phyloP scores from a whole-genome alignment of 1,284 basidiomycete species.

The Cystobasidium pallidum region DNA sequence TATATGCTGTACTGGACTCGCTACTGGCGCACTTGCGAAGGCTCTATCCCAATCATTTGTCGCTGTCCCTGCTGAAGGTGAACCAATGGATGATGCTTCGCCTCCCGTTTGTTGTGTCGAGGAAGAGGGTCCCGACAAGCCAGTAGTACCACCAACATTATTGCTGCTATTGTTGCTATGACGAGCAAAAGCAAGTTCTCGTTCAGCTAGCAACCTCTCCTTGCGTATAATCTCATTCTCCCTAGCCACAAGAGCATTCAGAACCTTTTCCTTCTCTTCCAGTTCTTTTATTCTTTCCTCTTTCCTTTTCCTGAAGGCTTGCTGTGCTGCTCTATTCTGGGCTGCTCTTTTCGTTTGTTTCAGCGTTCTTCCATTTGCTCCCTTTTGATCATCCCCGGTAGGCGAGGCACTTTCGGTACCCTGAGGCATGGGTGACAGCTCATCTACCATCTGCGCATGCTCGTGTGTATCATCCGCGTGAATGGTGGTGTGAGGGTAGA shows the following conservation, averaged over 20 bases:
- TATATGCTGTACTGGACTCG: constrained; percentile 14
- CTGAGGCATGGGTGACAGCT: constrained; percentile 11
- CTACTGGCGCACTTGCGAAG: constrained; percentile 21
- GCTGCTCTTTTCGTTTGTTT: constrained; percentile 45
- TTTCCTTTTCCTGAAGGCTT: constrained; percentile 45
- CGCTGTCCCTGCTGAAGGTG: neutral
- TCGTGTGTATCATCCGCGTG: constrained; percentile 1
- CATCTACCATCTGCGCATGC: neutral
- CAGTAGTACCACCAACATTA: neutral
- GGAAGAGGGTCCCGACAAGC: neutral
- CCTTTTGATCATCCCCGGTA: constrained; percentile 22
- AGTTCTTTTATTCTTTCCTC: constrained; percentile 42
- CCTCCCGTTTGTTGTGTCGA: neutral
- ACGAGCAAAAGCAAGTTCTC: constrained; percentile 6
- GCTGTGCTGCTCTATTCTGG: constrained; percentile 45
- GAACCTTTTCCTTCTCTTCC: constrained; percentile 40
- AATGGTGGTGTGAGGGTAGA: neutral
- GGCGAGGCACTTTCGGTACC: neutral
- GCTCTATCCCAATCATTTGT: constrained; percentile 29
- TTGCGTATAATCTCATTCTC: constrained; percentile 16
- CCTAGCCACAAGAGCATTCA: constrained; percentile 21
- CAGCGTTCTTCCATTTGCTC: constrained; percentile 36
- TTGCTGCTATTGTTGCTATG: neutral
- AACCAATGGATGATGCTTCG: neutral
- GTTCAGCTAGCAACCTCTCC: constrained; percentile 11